phyloP scores from a whole-genome alignment of 768 basidiomycete genomes.

The Hypholoma sublateritium region DNA sequence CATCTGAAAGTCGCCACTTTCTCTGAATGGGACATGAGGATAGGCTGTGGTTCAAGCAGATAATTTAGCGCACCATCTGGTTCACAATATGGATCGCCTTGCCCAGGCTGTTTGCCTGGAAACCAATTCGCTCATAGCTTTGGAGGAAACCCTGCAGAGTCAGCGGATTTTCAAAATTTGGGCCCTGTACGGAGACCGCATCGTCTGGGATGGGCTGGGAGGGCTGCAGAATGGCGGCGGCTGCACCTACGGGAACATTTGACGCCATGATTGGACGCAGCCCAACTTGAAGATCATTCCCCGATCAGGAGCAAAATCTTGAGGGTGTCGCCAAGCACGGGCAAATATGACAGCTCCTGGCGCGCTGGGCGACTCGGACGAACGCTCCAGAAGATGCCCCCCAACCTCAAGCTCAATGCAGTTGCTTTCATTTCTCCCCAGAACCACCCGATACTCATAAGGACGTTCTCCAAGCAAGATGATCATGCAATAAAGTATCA shows the following conservation, averaged over 20 bases:
- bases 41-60: background rate
- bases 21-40: constrained; percentile 46
- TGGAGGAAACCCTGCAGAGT: constrained; percentile 69
- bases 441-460: constrained; percentile 80
- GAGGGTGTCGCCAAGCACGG: constrained; percentile 5
- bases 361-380: background rate
- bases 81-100: constrained; percentile 89
- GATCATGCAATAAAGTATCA: constrained; percentile 74
- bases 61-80: constrained; percentile 68
- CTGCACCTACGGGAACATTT: constrained; percentile 53
- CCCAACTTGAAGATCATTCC: background rate
- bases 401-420: constrained; percentile 71
- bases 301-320: constrained; percentile 1
- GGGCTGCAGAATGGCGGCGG: constrained; percentile 75
- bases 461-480: constrained; percentile 62
- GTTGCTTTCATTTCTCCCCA: constrained; percentile 85
- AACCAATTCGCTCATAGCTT: constrained; percentile 90
- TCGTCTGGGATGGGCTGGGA: constrained; percentile 70
- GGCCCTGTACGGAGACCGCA: constrained; percentile 78
- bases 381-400: constrained; percentile 47
- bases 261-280: constrained; percentile 4
- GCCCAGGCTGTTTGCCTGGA: constrained; percentile 93
- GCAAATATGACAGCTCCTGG: constrained; percentile 9
- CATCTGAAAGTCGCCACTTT: constrained; percentile 87
- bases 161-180: constrained; percentile 73